A percentile compares a stretch with the other conserved stretches of the same genome.
phyloP scores from a whole-genome alignment of 148 eudicot genomes.

The Pouteria glomerata region DNA sequence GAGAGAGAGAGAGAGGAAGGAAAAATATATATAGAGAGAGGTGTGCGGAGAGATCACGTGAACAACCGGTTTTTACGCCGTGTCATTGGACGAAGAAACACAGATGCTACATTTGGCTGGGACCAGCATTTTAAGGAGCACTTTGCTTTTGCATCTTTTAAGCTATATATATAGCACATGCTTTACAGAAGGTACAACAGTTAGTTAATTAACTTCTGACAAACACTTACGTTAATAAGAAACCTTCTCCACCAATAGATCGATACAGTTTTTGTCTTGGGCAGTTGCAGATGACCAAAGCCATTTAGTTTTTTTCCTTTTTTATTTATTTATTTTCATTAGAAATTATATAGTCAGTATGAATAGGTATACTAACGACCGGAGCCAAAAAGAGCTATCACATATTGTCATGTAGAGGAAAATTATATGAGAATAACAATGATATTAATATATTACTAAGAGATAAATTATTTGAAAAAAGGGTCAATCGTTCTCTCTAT shows the following conservation, averaged over 20 bases:
- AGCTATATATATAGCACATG: no score
- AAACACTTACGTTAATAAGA: background rate
- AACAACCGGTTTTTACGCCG: background rate
- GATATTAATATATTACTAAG: no score
- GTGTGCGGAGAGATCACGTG: background rate
- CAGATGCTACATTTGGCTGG: no score
- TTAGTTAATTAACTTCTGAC: background rate
- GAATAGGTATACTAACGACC: no score
- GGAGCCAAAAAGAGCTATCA: no score
- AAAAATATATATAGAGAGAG: background rate
- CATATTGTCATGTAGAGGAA: no score
- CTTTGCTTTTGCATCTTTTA: background rate
- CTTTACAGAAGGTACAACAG: background rate
- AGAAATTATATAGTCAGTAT: no score
- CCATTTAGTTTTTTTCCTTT: no score
- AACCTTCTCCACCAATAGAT: background rate
- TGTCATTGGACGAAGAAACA: background rate
- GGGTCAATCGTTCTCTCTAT: no score
- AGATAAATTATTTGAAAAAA: no score
- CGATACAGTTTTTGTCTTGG: background rate
- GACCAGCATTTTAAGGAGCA: background rate
- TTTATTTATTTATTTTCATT: no score
- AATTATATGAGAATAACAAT: no score
- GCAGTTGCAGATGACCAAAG: background rate
- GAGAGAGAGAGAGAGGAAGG: constrained; percentile 4